These are phyloP conservation scores for Pezicula rhizophila DNA, from an alignment of 2,329 filamentous ascomycete genomes.

Conservation along the genomic window DNA sequence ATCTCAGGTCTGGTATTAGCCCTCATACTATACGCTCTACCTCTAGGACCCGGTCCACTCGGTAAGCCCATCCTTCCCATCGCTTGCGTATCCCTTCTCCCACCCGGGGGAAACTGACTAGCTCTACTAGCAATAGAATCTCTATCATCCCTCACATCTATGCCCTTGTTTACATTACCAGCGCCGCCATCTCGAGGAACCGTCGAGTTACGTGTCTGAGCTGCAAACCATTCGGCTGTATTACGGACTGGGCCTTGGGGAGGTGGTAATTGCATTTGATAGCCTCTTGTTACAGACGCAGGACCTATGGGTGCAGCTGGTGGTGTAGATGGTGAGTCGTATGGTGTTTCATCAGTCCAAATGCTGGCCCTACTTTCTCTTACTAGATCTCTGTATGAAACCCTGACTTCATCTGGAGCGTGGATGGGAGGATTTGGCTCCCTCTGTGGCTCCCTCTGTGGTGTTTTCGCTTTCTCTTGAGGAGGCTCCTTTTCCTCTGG, in stretches of 20 bases:
- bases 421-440: no score
- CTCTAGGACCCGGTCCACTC: not conserved
- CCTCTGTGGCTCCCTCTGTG: no score
- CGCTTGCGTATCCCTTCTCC: not conserved
- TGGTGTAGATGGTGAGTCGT: conserved; percentile 5
- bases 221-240: conserved; percentile 16
- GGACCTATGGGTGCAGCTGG: not conserved
- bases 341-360: conserved; percentile 22
- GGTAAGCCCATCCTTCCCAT: not conserved
- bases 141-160: not conserved
- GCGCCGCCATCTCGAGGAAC: not conserved
- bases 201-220: not conserved
- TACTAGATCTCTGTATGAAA: no score
- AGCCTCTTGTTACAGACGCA: not conserved
- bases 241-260: conserved; percentile 6
- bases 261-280: conserved; percentile 9
- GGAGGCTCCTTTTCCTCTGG: no score
- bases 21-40: not conserved
- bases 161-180: not conserved
- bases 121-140: no score
- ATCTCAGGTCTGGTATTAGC: not conserved
- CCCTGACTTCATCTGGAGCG: no score
- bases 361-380: conserved; percentile 19
- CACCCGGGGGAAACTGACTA: no score
- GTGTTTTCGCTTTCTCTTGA: no score